Base-by-base conservation (phyloP, 2,329 filamentous ascomycete genomes). In the Ophiostoma montium region DNA sequence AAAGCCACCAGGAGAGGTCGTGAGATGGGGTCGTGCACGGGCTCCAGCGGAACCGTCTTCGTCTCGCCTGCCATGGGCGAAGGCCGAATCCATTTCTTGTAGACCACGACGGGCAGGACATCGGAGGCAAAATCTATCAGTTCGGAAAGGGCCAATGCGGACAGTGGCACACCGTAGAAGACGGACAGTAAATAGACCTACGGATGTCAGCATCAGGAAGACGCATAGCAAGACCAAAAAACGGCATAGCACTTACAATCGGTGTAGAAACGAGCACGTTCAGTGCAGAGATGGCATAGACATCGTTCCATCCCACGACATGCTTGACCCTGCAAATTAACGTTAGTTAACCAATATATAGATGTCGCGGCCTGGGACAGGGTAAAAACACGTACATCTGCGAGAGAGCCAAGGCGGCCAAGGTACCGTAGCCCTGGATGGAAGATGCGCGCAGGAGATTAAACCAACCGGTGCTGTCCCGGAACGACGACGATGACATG, bases 261-360 rank as follows among this genome's bases (percentile, higher is more conserved):
- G 89, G 90, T 18, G 83, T 76, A 64, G 87, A 80, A 49, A 82
- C 81, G 38, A 95, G 69, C 53, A 86, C 62, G 51, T 76, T 76
- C 59, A 86, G 67, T 43, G 77, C 72, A 35, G 13, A 31, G 19
- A 46, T 13, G 11, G 75, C 75, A 46, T 84, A 69, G 62, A 86
- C 82, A 61, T 78, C 72, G 65, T 49, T 72, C 39, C 79, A 70
- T 57, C 75, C 76, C 86, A 87, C 95, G 21, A 70, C 77, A 48
- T 94, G 70, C 62, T 88, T 81, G 43, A 79, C 63, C 62, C 76
- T 85, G 12, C 3, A 9, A 15, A 38, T 38, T 9, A 36, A 21
- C 18, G 18, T 18, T n/a, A n/a, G n/a, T n/a, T n/a, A n/a, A n/a
- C n/a, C n/a, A n/a, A n/a, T n/a, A n/a, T n/a, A n/a, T n/a, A n/a